Base-by-base conservation (phyloP, 371 early-diverging fungal genomes). In the Cokeromyces recurvatus region DNA sequence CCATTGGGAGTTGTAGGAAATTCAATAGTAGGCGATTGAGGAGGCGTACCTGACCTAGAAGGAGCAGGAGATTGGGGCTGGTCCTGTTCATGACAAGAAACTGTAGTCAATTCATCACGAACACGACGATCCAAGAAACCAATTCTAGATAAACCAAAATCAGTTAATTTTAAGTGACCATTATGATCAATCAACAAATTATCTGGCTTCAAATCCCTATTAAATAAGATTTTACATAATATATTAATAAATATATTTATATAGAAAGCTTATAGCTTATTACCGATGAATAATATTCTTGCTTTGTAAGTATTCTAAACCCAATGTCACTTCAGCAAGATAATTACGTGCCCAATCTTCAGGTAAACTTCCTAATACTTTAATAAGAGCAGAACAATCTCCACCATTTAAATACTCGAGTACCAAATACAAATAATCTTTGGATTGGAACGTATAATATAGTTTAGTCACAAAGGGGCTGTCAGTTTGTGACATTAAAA, bases 401-500 rank as follows among this genome's bases (percentile, higher is more conserved):
- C 98, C 98, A n/a, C 98, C 98, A 57, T 92, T 94, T 34, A 96
- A 66, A 57, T 95, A 98, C 56, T 96, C 97, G 84, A 98, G 85
- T 0, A 97, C 97, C 17, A 96, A 68, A 50, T 92, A 98, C 21
- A 98, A 65, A 53, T 91, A 88, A 21, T 94, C 91, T 39, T 84
- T 83, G 38, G 86, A 91, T 53, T 98, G 95, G 61, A 98, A 98
- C 0, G 92, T 85, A 61, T 85, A 97, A 62, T 89, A 92, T 12
- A 98, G 75, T 39, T 90, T 91, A 34, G 93, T 94, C 2, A 99
- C 93, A 79, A 87, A 97, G 0, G 97, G 95, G 37, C 87, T 87
- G 46, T 92, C 92, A 1, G 90, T 76, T 49, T 90, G 91, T 15
- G 86, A 84, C 78, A 83, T 81, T 45, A 94, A 57, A 48, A 92